Base-by-base conservation (phyloP, 768 basidiomycete genomes). In the Rhizopogon vinicolor region DNA sequence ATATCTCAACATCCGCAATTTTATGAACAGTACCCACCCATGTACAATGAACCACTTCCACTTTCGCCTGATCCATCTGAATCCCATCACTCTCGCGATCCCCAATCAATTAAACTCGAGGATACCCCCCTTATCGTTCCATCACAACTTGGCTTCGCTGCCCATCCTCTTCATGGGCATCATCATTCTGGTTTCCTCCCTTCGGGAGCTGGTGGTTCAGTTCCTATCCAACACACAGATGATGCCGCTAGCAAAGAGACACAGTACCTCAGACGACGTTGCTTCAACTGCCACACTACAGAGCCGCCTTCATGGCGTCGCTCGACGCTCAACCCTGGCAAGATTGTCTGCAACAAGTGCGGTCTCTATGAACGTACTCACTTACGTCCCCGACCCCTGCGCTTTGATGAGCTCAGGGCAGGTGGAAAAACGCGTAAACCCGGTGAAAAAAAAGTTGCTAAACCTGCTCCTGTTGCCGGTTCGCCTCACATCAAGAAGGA, bases 281-380 rank as follows among this genome's bases (percentile, higher is more conserved):
- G 91, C 74, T 90, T 87, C 78, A 93, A 93, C 72, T 93, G 91
- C 74, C 91, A 91, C 67, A 91, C 91, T 18, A 93, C 91, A 2
- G 91, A 93, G 67, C 91, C 91, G 0, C 91, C 91, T 7, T 86
- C 83, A 25, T 93, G 91, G 91, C 86, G 91, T 52, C 83, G 91
- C 44, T 87, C 84, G 31, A 93, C 91, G 5, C 85, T 93, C 65
- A 91, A 91, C 70, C 89, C 89, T 0, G 91, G 91, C 60, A 93
- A 93, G 73, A 93, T 93, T 65, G 91, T 93, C 44, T 93, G 91
- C 80, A 93, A 93, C 80, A 93, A 93, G 76, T 93, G 91, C 60
- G 91, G 91, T 9, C 79, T 93, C 40, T 93, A 93, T 65, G 91
- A 93, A 71, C 89, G 91, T 65, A 93, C 91, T 12, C 91, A 93